phyloP scores from a whole-genome alignment of 2,329 filamentous ascomycete genomes.

The Sporothrix pallida region DNA sequence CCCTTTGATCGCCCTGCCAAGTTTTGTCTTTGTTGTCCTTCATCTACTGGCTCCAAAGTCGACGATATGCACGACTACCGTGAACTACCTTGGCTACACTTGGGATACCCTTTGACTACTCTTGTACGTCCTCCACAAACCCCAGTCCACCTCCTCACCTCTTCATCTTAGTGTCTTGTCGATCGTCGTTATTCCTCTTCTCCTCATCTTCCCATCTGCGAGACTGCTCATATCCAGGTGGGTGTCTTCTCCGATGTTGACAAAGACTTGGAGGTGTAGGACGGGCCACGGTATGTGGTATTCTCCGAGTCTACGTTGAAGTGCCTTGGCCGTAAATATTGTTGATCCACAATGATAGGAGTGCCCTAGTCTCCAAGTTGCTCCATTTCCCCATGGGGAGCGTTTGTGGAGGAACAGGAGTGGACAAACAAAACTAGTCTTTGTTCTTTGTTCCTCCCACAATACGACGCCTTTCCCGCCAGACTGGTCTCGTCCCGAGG shows the following conservation, averaged over 20 bases:
- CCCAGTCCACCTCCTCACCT: too few relatives aligned
- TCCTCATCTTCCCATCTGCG: not conserved
- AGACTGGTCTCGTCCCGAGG: not conserved
- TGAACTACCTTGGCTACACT: too few relatives aligned
- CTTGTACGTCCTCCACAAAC: too few relatives aligned
- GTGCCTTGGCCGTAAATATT: not conserved
- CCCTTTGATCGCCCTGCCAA: not conserved
- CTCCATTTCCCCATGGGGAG: not conserved
- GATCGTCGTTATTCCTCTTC: not conserved
- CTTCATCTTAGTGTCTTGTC: not conserved
- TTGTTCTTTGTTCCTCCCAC: not conserved
- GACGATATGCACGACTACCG: not conserved
- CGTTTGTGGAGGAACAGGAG: not conserved
- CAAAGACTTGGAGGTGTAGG: not conserved
- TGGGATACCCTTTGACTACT: too few relatives aligned
- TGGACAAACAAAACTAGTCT: not conserved
- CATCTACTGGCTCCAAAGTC: not conserved
- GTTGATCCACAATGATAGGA: not conserved
- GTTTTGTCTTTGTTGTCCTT: not conserved
- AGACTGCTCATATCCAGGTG: not conserved
- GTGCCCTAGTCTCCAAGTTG: not conserved
- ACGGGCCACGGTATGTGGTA: not conserved
- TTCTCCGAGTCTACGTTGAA: not conserved
- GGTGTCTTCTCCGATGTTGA: not conserved
- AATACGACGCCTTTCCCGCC: not conserved